These are phyloP conservation scores for Aureobasidium sp. DNA, from an alignment of 2,329 filamentous ascomycete species.

Conservation along the genomic window DNA sequence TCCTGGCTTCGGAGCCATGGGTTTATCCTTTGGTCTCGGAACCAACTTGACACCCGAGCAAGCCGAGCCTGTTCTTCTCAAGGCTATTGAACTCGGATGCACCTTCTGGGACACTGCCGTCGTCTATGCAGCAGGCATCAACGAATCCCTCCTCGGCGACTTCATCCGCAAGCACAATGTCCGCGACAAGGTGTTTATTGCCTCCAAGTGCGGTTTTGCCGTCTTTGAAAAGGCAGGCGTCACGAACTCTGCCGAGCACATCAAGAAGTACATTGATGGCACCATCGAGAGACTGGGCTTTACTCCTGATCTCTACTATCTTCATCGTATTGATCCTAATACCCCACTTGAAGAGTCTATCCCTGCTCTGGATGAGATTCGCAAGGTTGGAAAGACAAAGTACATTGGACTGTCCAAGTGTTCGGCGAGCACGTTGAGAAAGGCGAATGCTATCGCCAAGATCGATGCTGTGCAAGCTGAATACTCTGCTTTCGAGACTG, in stretches of 20 bases:
- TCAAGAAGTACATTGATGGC: slow-evolving; percentile 42
- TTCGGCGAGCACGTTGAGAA: slow-evolving; percentile 38
- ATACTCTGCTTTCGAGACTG: slow-evolving; percentile 40
- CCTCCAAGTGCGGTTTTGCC: slow-evolving; percentile 42
- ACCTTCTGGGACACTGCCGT: slow-evolving; percentile 28
- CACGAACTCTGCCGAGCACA: slow-evolving; percentile 40
- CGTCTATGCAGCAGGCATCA: slow-evolving; percentile 39
- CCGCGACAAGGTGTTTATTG: slow-evolving; percentile 44
- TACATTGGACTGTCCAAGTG: slow-evolving; percentile 44
- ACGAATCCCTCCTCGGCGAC: slow-evolving; percentile 43
- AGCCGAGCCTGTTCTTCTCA: slow-evolving; percentile 42
- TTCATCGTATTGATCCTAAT: slow-evolving; percentile 34
- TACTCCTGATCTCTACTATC: slow-evolving; percentile 36
- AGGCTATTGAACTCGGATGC: slow-evolving; percentile 33
- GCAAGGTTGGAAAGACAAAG: slow-evolving; percentile 42
- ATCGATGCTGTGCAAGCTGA: slow-evolving; percentile 46
- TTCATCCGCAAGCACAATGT: slow-evolving; percentile 45
- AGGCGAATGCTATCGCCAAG: slow-evolving; percentile 38
- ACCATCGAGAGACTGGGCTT: slow-evolving; percentile 43
- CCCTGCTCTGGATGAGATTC: slow-evolving; percentile 38
- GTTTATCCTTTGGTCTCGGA: slow-evolving; percentile 38
- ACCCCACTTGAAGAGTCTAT: slow-evolving; percentile 43
- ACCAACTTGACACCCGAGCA: slow-evolving; percentile 36
- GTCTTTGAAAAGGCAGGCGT: slow-evolving; percentile 29
- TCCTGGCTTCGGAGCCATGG: slow-evolving; percentile 46